Base-by-base conservation (phyloP, 2,329 filamentous ascomycete species). In the Aureobasidium leucospermi region DNA sequence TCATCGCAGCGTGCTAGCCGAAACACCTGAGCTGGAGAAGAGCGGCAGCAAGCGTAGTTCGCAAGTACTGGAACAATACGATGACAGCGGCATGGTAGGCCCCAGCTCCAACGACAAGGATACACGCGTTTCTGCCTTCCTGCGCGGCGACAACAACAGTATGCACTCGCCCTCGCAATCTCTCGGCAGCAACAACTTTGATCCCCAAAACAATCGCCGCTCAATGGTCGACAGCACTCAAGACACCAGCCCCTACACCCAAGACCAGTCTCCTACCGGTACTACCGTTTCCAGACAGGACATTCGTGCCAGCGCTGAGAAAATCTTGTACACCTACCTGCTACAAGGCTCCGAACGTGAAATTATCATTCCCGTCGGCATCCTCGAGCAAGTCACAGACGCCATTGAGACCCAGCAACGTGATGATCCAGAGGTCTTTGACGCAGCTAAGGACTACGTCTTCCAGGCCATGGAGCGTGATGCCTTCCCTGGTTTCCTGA, bases 391-490 rank as follows among this genome's bases (percentile, higher is more conserved):
- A 28, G 92, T 97, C 61, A 95, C 91, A 41, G 82, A 86, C 19
- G 84, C 90, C 13, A 95, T 99, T 63, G 94, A 99, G 75, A 88
- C 93, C 66, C 86, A 90, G 64, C 90, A 90, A 47, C 86, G 94
- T 67, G 94, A 97, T 68, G 94, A 99, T 70, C 94, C 94, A 0
- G 94, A 99, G 73, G 88, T 99, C 11, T 99, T 99, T 68, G 94
- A 97, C 71, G 86, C 90, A 19, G 94, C 94, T 58, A 99, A 99
- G 78, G 94, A 99, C 76, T 99, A 97, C 72, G 94, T 97, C 63
- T 99, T 97, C 74, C 95, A 99, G 75, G 95, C 95, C 36, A 99
- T 99, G 94, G 95, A 99, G 76, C 85, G 95, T 59, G 94, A 99
- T 76, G 94, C 95, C n/a, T 99, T 96, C 71, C 94, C 95, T 0